Evolutionary conservation across 2,329 filamentous ascomycete genomes (phyloP).

Genomic region (Capronia epimyces): DNA sequence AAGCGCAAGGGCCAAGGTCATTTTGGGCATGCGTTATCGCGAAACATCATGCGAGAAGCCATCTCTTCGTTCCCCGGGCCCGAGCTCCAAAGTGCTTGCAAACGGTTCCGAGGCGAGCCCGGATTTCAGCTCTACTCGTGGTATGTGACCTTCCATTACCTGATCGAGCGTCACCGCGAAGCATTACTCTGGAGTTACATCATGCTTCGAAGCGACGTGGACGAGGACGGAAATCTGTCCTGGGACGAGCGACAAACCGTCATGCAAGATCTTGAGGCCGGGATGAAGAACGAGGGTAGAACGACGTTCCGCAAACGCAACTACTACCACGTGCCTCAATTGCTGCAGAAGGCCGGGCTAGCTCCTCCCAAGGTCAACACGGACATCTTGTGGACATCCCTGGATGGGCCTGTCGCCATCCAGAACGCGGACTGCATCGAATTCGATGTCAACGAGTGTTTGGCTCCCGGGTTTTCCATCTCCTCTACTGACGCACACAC

Average conservation of each 20-base stretch:
- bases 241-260: constrained; percentile 20
- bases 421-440: constrained; percentile 19
- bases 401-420: constrained; percentile 19
- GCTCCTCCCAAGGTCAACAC: constrained; percentile 20
- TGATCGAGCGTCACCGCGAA: constrained; percentile 22
- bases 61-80: constrained; percentile 21
- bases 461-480: constrained; percentile 18
- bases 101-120: constrained; percentile 23
- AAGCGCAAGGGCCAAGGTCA: constrained; percentile 24
- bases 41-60: constrained; percentile 22
- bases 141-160: constrained; percentile 23
- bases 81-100: constrained; percentile 20
- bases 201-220: constrained; percentile 20
- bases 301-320: constrained; percentile 17
- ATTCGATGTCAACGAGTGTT: constrained; percentile 22
- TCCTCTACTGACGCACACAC: constrained; percentile 11
- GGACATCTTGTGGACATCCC: constrained; percentile 20
- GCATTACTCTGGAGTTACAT: constrained; percentile 23
- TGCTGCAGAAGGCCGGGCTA: constrained; percentile 19
- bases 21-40: constrained; percentile 20
- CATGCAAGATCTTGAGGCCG: constrained; percentile 15
- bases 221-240: constrained; percentile 18
- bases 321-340: constrained; percentile 20
- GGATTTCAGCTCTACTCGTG: constrained; percentile 23
- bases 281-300: constrained; percentile 16